Base-by-base conservation (phyloP, 352 stramenopile species). In the Globisporangium rhizosaccharum region DNA sequence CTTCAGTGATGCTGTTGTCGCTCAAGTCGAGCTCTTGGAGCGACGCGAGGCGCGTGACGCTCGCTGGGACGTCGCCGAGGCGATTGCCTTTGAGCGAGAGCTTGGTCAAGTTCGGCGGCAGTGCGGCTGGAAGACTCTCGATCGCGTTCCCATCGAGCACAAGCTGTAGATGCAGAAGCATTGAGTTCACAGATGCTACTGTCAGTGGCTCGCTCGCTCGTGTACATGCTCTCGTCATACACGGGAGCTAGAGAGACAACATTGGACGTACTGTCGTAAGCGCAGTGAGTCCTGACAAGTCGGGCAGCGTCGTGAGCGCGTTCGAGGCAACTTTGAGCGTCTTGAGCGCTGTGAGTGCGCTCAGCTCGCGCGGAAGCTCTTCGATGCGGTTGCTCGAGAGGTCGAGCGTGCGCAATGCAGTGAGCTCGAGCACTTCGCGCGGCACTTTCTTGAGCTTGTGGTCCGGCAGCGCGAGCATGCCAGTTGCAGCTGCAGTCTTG, bases 381-480 rank as follows among this genome's bases (percentile, higher is more conserved):
- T 60, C 71, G 23, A 94, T 58, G 18, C 74, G 71, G 62, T 94
- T 94, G 53, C 72, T 62, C 3, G 76, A 86, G 15, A 94, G 66
- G 66, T 94, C 85, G 49, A 94, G 65, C 45, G 75, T 85, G 37
- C 82, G 81, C 60, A 94, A 58, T 10, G 63, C 63, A 8, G 70
- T 62, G 50, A 92, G 68, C 54, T 65, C 59, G 45, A 87, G 53
- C 54, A 92, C 49, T 36, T 88, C 80, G 1, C 56, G 44, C 8
- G 85, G 85, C n/a, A 94, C 66, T 26, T 71, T 71, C 65, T 85
- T 90, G 44, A 94, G 69, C 68, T 93, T 94, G 66, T 77, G 75
- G 47, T 82, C 67, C 12, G 83, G 68, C 48, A 94, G 61, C 47
- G 85, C 81, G 53, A 94, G 62, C 58, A 94, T 63, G 48, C 82